Percentiles rank a stretch among this genome's conserved stretches.
Evolutionary conservation across 805 yeast genomes (phyloP).

Genomic region (Tanozyma kutaoensis): DNA sequence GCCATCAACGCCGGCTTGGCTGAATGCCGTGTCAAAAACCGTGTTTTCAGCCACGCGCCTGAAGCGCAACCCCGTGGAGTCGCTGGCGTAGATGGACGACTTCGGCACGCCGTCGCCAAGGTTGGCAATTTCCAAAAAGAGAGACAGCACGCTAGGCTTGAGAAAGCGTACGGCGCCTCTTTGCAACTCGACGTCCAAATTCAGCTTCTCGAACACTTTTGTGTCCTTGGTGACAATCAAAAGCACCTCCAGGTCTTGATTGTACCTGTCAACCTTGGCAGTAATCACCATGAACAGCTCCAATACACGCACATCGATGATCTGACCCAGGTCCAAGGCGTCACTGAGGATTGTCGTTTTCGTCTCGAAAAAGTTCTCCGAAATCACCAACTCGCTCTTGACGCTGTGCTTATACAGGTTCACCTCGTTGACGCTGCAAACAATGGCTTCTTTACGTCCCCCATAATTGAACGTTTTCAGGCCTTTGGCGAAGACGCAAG

Average conservation of each 20-base stretch:
- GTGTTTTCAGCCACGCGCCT: no score
- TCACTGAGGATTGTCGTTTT: constrained; percentile 4
- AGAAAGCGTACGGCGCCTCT: constrained; percentile 24
- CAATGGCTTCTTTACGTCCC: no score
- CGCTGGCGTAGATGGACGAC: no score
- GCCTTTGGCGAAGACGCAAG: no score
- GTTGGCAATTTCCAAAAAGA: constrained; percentile 15
- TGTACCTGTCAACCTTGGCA: constrained; percentile 30
- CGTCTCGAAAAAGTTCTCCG: constrained; percentile 27
- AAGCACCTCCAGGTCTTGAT: constrained; percentile 19
- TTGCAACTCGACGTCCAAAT: constrained; percentile 21
- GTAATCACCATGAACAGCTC: constrained; percentile 27
- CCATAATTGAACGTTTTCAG: no score
- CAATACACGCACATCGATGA: constrained; percentile 21
- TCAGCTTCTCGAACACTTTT: constrained; percentile 21
- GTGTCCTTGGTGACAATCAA: constrained; percentile 37
- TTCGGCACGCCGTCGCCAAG: constrained; percentile 7
- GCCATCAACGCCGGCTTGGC: no score
- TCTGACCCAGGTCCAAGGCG: constrained; percentile 9
- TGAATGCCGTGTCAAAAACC: no score
- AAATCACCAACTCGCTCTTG: no score
- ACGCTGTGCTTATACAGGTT: no score
- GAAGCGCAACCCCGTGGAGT: no score
- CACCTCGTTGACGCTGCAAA: no score
- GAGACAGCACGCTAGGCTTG: constrained; percentile 22